Percentiles rank a stretch among this genome's conserved stretches.
These are phyloP conservation scores for Colletotrichum noveboracense DNA, from an alignment of 2,329 filamentous ascomycete species.

Conservation along the genomic window DNA sequence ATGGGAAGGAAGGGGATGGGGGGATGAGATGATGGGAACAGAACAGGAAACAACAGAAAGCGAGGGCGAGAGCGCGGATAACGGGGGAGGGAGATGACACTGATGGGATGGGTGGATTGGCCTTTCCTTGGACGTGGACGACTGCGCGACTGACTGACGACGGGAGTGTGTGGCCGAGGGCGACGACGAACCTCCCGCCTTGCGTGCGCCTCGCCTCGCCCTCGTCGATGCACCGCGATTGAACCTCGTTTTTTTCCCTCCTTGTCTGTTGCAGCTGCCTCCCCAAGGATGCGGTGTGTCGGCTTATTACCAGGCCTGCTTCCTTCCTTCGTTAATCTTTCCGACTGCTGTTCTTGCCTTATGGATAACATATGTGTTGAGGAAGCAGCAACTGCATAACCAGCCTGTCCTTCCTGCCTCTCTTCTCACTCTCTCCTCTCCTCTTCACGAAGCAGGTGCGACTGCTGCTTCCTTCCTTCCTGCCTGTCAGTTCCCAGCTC, in stretches of 20 bases:
- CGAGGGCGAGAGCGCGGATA: not conserved
- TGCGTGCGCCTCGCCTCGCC: too few species aligned
- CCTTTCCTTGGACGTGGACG: not conserved
- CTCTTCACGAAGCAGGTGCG: not conserved
- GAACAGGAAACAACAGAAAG: not conserved
- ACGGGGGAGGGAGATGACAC: not conserved
- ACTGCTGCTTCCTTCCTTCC: not conserved
- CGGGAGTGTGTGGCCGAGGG: not conserved
- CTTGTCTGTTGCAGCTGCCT: not conserved
- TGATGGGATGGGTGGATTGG: not conserved
- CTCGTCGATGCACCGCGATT: not conserved
- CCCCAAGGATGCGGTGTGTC: not conserved
- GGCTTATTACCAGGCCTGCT: not conserved
- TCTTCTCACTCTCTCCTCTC: not conserved
- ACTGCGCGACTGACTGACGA: not conserved
- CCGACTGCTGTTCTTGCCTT: not conserved
- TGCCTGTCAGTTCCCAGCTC: not conserved
- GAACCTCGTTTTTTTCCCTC: not conserved
- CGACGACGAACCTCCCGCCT: not conserved
- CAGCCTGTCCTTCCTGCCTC: not conserved
- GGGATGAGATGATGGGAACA: not conserved
- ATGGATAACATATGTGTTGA: accelerated
- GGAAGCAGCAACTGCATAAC: not conserved
- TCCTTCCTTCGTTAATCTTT: not conserved
- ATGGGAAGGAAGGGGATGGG: not conserved